These are phyloP conservation scores for Solanum clarkiae DNA, from an alignment of 257 asterid species.

Conservation along the genomic window DNA sequence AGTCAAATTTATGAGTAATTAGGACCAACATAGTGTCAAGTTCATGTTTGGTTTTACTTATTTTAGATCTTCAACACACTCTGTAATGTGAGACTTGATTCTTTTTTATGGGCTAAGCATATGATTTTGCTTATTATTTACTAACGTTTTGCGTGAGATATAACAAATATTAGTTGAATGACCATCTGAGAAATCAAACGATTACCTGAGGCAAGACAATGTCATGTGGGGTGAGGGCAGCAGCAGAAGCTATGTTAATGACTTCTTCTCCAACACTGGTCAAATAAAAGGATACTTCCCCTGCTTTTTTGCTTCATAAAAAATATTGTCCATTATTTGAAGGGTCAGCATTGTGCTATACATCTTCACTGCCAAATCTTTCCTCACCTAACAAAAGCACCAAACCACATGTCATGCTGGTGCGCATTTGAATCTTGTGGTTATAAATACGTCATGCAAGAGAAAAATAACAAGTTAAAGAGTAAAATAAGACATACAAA, in stretches of 20 bases:
- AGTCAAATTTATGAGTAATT: background rate
- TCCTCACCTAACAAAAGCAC: slow-evolving; percentile 23
- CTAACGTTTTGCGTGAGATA: background rate
- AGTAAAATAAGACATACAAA: no score
- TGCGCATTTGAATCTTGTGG: no score
- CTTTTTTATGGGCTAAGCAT: no score
- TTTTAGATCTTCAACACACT: no score
- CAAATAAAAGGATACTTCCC: slow-evolving; percentile 70
- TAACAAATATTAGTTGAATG: no score
- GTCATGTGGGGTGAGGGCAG: slow-evolving; percentile 61
- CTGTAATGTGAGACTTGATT: no score
- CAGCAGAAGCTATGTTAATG: slow-evolving; percentile 68
- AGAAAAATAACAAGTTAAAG: no score
- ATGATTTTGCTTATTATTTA: no score
- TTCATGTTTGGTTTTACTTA: no score
- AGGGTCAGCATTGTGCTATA: slow-evolving; percentile 63
- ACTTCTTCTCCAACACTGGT: slow-evolving; percentile 84
- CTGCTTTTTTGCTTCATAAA: slow-evolving; percentile 73
- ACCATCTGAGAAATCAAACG: no score
- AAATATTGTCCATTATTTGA: slow-evolving; percentile 58
- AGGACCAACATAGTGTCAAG: background rate
- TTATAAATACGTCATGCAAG: no score
- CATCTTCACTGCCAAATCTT: slow-evolving; percentile 60
- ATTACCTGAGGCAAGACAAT: slow-evolving; percentile 28
- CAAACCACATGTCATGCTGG: background rate